Evolutionary conservation across 345 rosid genomes (phyloP).

Genomic region (Toxicodendron radicans): DNA sequence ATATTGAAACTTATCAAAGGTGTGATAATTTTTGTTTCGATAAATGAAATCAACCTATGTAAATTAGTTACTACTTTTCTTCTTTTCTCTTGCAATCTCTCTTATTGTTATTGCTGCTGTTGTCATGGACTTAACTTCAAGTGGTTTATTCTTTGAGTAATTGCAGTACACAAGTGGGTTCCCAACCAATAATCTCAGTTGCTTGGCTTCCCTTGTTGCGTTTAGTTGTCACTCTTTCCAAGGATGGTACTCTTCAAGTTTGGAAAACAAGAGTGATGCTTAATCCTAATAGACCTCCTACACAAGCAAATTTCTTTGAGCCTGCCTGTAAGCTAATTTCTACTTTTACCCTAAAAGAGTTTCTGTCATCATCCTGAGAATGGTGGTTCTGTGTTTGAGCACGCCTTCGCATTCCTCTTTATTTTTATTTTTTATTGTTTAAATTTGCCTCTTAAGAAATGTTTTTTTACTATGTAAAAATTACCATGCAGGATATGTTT

Average conservation of each 20-base stretch:
- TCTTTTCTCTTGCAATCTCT: neutral
- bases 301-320: conserved; percentile 93
- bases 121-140: neutral
- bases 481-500: no score
- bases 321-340: conserved; percentile 60
- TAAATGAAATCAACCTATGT: neutral
- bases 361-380: neutral
- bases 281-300: conserved; percentile 88
- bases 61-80: neutral
- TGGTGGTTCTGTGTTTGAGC: neutral
- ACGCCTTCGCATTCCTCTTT: neutral
- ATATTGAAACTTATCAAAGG: neutral
- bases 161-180: conserved; percentile 83
- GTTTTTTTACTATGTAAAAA: neutral
- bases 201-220: conserved; percentile 87
- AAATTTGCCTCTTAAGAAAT: neutral
- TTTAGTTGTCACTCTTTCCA: conserved; percentile 79
- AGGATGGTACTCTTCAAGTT: conserved; percentile 91
- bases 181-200: conserved; percentile 88
- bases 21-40: neutral
- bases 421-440: neutral
- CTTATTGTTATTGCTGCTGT: neutral
- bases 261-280: conserved; percentile 83
- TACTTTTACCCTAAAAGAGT: neutral
- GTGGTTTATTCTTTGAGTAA: conserved; percentile 2